These are phyloP conservation scores for Sphaerulina vaccinii DNA, from an alignment of 2,329 filamentous ascomycete genomes.

Conservation along the genomic window DNA sequence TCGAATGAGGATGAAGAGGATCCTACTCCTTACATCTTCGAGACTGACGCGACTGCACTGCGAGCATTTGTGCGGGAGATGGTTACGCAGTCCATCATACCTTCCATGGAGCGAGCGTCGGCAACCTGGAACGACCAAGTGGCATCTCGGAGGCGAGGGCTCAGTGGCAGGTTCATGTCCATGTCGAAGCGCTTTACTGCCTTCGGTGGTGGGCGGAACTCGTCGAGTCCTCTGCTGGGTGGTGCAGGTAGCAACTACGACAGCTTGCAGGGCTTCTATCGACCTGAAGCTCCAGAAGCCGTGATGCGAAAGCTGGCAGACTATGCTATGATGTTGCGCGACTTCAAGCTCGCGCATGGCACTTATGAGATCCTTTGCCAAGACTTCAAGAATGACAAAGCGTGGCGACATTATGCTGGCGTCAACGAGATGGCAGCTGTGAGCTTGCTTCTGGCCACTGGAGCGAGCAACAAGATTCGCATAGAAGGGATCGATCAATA, in stretches of 20 bases:
- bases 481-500: constrained; percentile 80
- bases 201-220: constrained; percentile 65
- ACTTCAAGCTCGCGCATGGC: constrained; percentile 88
- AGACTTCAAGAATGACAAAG: constrained; percentile 93
- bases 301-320: constrained; percentile 91
- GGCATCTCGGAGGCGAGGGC: constrained; percentile 80
- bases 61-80: constrained; percentile 89
- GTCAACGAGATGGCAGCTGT: constrained; percentile 93
- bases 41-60: constrained; percentile 86
- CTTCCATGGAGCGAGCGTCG: constrained; percentile 91
- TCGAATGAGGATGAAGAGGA: constrained; percentile 68
- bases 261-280: constrained; percentile 72
- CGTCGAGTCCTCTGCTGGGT: constrained; percentile 49
- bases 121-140: constrained; percentile 97
- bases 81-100: constrained; percentile 89
- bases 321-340: constrained; percentile 93
- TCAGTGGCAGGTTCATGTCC: constrained; percentile 91
- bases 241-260: constrained; percentile 71
- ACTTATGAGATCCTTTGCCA: constrained; percentile 87
- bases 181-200: constrained; percentile 86
- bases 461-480: constrained; percentile 71
- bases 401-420: constrained; percentile 92
- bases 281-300: constrained; percentile 79
- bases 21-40: constrained; percentile 76
- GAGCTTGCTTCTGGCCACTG: constrained; percentile 74